A percentile compares a stretch with the other conserved stretches of the same genome.
Conservation (phyloP, 352 stramenopile species). For the Phytophthora hibernalis region DNA sequence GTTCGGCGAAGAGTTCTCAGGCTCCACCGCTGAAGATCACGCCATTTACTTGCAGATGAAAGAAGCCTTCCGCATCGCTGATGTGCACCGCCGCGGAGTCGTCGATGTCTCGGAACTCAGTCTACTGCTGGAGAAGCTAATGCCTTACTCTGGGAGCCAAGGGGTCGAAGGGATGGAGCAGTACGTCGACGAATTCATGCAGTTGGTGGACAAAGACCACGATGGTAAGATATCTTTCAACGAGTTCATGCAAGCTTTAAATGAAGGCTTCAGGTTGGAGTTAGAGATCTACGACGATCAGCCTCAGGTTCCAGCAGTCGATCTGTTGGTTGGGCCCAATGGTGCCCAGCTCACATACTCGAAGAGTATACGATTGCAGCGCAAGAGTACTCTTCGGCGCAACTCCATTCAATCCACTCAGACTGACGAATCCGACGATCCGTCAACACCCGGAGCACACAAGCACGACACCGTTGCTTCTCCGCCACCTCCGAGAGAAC, state of each 20-base stretch:
- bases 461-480: slow-evolving; percentile 24
- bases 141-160: slow-evolving; percentile 56
- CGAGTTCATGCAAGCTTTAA: slow-evolving; percentile 83
- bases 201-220: slow-evolving; percentile 66
- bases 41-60: slow-evolving; percentile 84
- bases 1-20: slow-evolving; percentile 69
- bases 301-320: slow-evolving; percentile 28
- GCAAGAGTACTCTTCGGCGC: slow-evolving; percentile 21
- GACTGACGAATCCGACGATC: slow-evolving; percentile 19
- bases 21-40: slow-evolving; percentile 59
- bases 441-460: slow-evolving; percentile 8
- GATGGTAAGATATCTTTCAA: slow-evolving; percentile 79
- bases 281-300: slow-evolving; percentile 77
- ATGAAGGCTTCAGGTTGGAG: slow-evolving; percentile 75
- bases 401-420: slow-evolving; percentile 29
- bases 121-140: slow-evolving; percentile 69
- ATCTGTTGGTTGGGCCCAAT: slow-evolving; percentile 20
- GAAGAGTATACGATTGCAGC: slow-evolving; percentile 24
- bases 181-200: slow-evolving; percentile 83
- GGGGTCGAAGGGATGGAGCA: slow-evolving; percentile 60
- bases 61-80: slow-evolving; percentile 71
- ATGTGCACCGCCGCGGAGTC: slow-evolving; percentile 66
- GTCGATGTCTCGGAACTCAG: slow-evolving; percentile 67
- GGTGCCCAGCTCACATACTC: slow-evolving; percentile 10
- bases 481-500: slow-evolving; percentile 11